These are phyloP conservation scores for Adenanthera pavonina DNA, from an alignment of 306 rosid species.

Conservation along the genomic window DNA sequence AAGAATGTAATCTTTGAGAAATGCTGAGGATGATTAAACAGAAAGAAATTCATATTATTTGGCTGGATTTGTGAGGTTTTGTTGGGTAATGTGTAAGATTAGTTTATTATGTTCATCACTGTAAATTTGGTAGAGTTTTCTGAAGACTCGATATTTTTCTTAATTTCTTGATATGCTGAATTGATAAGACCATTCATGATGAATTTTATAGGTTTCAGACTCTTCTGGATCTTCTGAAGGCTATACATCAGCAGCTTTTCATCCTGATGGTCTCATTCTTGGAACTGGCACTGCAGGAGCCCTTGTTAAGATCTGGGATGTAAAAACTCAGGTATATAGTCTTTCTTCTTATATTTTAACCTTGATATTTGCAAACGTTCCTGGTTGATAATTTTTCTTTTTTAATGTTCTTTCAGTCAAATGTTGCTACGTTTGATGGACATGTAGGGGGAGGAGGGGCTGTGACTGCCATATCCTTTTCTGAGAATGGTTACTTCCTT, in stretches of 20 bases:
- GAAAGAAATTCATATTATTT: neutral
- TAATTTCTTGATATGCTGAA: neutral
- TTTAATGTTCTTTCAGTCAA: slow-evolving; percentile 51
- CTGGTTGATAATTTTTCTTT: neutral
- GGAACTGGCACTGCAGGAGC: slow-evolving; percentile 94
- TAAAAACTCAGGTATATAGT: slow-evolving; percentile 87
- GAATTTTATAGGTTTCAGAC: slow-evolving; percentile 72
- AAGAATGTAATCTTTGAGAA: neutral
- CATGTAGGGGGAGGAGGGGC: slow-evolving; percentile 76
- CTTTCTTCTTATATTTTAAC: slow-evolving; percentile 18
- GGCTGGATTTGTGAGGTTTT: neutral
- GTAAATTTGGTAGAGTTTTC: slow-evolving; percentile 6
- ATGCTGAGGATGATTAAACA: neutral
- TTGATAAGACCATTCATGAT: slow-evolving; percentile 20
- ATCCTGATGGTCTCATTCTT: slow-evolving; percentile 99
- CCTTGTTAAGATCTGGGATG: slow-evolving; percentile 97
- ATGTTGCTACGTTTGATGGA: slow-evolving; percentile 80
- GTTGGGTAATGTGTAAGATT: neutral
- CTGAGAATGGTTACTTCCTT: slow-evolving; percentile 82
- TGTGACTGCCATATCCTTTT: slow-evolving; percentile 80
- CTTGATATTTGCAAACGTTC: neutral
- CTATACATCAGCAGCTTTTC: slow-evolving; percentile 96
- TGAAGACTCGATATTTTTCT: neutral
- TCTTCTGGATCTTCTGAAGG: slow-evolving; percentile 72
- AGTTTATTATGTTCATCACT: neutral